Evolutionary conservation across 1,284 basidiomycete species (phyloP), one percentile per base, ranked within the genome.

Genomic region (Ustilago sp.): DNA sequence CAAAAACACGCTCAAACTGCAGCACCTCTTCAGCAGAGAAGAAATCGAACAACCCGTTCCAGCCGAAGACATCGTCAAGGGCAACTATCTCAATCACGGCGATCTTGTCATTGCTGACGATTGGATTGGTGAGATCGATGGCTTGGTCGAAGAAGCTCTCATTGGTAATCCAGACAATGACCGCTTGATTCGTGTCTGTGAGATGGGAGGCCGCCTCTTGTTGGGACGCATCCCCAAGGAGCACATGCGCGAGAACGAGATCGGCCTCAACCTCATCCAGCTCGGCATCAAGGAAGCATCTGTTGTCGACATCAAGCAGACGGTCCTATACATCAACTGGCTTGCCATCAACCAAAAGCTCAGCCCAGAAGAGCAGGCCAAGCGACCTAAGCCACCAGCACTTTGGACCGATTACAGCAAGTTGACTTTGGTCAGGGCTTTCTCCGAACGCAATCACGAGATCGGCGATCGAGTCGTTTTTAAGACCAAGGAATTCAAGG

Each of bases 321-420:
- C 91, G 12, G 91, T 93, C 38, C 89, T 94, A 64, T 93, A 91
- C 28, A 88, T 97, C 74, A 90, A 92, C 54, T 97, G 94, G 94
- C 89, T 95, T 13, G 94, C 93, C 15, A 88, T 95, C 68, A 95
- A 94, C 80, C 94, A 95, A 88, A 90, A 86, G 60, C 75, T 81
- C 51, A 67, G 50, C n/a, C 72, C 71, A 2, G 75, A 69, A 12
- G 66, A 80, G 56, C 78, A 77, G 50, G 73, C 68, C 4, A 53
- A 62, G 32, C 60, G 70, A 31, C 71, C 70, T 50, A 70, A 73
- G 51, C 80, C 80, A 8, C 63, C 64, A 47, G 61, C 63, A 3
- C 68, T 73, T 35, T 82, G 70, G 65, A 69, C 63, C 43, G 74
- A 80, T 41, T 66, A 68, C 45, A 55, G 47, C 54, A 63, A 73